Evolutionary conservation across 106 monocot genomes (phyloP).

Genomic region (Alisma plantagoaquatica): DNA sequence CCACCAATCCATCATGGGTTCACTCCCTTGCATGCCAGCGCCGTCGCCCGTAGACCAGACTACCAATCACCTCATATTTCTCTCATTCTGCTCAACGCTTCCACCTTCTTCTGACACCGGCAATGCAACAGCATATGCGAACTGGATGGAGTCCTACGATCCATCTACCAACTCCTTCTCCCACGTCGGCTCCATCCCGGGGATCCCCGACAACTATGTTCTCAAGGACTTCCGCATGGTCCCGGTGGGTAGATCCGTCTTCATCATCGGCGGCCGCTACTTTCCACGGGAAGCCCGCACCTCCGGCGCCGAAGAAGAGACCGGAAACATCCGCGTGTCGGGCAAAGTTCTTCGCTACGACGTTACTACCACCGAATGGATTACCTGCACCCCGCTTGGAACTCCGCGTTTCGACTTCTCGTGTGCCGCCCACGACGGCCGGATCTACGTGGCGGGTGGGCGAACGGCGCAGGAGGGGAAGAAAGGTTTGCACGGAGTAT

Average conservation of each 20-base stretch:
- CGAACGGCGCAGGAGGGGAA: slow-evolving; percentile 6
- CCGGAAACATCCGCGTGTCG: slow-evolving; percentile 14
- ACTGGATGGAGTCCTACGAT: slow-evolving; percentile 19
- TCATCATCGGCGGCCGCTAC: slow-evolving; percentile 27
- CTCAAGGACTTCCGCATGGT: slow-evolving; percentile 28
- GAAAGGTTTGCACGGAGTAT: slow-evolving; percentile 21
- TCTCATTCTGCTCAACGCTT: too few species aligned
- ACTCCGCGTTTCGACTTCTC: slow-evolving; percentile 31
- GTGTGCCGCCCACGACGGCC: slow-evolving; percentile 14
- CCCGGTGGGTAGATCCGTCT: slow-evolving; percentile 14
- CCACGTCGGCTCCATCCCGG: slow-evolving; percentile 16
- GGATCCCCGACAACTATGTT: slow-evolving; percentile 6
- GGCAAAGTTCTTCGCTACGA: slow-evolving; percentile 15
- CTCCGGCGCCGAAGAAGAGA: not conserved
- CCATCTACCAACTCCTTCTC: slow-evolving; percentile 12
- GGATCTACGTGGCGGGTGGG: slow-evolving; percentile 29
- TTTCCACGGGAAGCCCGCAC: not conserved
- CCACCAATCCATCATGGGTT: too few species aligned
- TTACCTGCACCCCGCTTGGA: slow-evolving; percentile 10
- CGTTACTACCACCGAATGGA: slow-evolving; percentile 10
- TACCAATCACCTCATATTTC: too few species aligned
- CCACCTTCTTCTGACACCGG: too few species aligned
- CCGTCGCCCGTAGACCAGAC: too few species aligned
- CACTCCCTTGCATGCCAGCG: too few species aligned
- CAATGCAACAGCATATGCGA: too few species aligned